phyloP scores from a whole-genome alignment of 768 basidiomycete genomes.

The Suillus clintonianus region DNA sequence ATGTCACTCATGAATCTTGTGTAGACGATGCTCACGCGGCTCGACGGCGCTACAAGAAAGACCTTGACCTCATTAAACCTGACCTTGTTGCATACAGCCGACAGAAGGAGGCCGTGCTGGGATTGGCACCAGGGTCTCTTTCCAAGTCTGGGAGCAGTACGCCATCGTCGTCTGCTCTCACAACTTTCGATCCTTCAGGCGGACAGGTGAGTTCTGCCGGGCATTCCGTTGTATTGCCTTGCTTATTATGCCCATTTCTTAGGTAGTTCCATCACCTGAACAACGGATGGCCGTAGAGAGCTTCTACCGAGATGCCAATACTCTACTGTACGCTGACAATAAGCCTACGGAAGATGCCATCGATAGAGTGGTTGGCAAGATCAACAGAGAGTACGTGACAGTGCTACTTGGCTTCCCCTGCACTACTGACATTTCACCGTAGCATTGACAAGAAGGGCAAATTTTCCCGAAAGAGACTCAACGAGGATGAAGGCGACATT shows the following conservation, averaged over 20 bases:
- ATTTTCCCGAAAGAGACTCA: slow-evolving; percentile 84
- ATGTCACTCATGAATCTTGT: neutral
- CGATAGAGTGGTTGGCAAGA: slow-evolving; percentile 86
- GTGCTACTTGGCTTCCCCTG: neutral
- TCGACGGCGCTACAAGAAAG: slow-evolving; percentile 88
- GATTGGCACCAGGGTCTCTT: slow-evolving; percentile 70
- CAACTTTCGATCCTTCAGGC: slow-evolving; percentile 54
- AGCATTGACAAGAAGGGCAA: slow-evolving; percentile 90
- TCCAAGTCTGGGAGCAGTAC: slow-evolving; percentile 38
- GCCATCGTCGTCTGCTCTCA: slow-evolving; percentile 36
- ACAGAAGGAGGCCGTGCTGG: slow-evolving; percentile 86
- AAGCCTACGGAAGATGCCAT: slow-evolving; percentile 96
- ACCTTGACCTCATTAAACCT: slow-evolving; percentile 84
- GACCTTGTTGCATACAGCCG: slow-evolving; percentile 85
- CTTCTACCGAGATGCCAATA: slow-evolving; percentile 93
- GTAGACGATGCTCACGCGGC: slow-evolving; percentile 91
- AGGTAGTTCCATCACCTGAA: slow-evolving; percentile 56
- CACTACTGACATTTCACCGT: neutral
- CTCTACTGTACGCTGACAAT: slow-evolving; percentile 89
- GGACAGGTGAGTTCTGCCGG: slow-evolving; percentile 36
- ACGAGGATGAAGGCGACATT: slow-evolving; percentile 94
- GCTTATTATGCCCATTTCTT: slow-evolving; percentile 12
- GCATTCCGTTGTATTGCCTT: neutral
- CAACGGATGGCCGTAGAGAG: slow-evolving; percentile 75
- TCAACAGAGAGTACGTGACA: slow-evolving; percentile 85